phyloP scores from a whole-genome alignment of 202 grass and related monocot species.

The Elaeis oleifera region DNA sequence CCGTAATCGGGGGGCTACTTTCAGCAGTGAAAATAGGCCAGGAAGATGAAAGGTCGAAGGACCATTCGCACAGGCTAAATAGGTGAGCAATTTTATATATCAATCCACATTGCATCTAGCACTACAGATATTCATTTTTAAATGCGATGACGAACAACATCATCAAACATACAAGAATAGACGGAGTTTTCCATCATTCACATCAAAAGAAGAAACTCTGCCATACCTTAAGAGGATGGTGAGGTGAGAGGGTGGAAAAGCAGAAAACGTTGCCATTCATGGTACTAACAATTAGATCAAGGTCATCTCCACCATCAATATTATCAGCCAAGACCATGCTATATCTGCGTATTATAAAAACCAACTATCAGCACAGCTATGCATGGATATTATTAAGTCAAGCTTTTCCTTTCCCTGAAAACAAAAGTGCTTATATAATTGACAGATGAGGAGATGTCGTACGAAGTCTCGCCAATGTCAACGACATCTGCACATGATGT shows the following conservation, averaged over 20 bases:
- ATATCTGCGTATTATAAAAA: slow-evolving; percentile 44
- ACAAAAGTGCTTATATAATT: too few species aligned
- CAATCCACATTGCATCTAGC: too few species aligned
- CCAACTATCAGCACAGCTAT: not conserved
- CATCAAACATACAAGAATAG: too few species aligned
- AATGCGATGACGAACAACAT: too few species aligned
- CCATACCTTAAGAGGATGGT: slow-evolving; percentile 86
- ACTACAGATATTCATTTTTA: too few species aligned
- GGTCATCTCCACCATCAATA: slow-evolving; percentile 91
- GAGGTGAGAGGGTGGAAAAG: slow-evolving; percentile 82
- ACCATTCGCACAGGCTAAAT: too few species aligned
- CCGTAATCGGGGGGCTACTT: too few species aligned
- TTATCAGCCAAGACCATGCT: slow-evolving; percentile 96
- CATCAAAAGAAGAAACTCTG: slow-evolving; percentile 7
- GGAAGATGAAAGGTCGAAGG: too few species aligned
- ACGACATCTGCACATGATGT: slow-evolving; percentile 87
- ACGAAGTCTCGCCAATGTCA: slow-evolving; percentile 94
- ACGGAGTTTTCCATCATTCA: not conserved
- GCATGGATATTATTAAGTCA: too few species aligned
- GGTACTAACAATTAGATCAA: slow-evolving; percentile 92
- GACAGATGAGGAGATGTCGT: slow-evolving; percentile 26
- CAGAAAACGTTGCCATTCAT: slow-evolving; percentile 98
- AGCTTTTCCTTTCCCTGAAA: too few species aligned
- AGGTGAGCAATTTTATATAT: too few species aligned
- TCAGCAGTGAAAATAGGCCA: too few species aligned